Base-by-base conservation (phyloP, 2,329 filamentous ascomycete species). In the Chrysoporthe puriensis region DNA sequence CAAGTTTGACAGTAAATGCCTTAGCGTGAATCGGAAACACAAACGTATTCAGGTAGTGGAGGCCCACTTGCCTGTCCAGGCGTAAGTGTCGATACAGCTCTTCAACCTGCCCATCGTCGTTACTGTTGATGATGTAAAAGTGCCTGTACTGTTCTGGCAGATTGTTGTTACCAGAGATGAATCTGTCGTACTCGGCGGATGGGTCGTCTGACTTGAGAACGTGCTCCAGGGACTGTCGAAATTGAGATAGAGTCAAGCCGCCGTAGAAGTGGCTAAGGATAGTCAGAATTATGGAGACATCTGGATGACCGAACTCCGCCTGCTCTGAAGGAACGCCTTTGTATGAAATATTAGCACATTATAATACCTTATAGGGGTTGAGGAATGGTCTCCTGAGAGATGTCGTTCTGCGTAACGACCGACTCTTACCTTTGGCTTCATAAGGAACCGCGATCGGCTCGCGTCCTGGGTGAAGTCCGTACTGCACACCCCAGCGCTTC, bases 401-500 rank as follows among this genome's bases (percentile, higher is more conserved):
- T 26, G 26, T 26, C 26, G 26, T 26, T 58, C 34, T n/a, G 16
- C 36, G 8, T 42, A 34, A 18, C n/a, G 4, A 16, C 5, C 8
- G n/a, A 18, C 34, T 34, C 56, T 40, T 58, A 58, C 56, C 56
- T 66, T 93, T 92, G 0, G 88, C 88, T 13, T 86, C 81, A 61
- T 84, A 93, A 0, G 90, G 90, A 0, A 93, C 90, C 0, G 90
- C 89, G 5, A 91, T 84, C 0, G 87, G 87, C 52, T 83, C 79
- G 16, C 90, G 81, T 0, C 69, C 58, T 0, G 85, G 82, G 70
- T 88, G 83, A 0, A 90, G 76, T 0, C 88, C 87, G 59, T 90
- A 94, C 56, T 86, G 81, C 0, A 93, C 90, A 40, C 90, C 88
- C 85, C 86, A 92, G 4, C 87, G 78, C 73, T 91, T 91, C 62